A percentile compares a stretch with the other conserved stretches of the same genome.
phyloP scores from a whole-genome alignment of 1,284 basidiomycete species.

The Crucibulum cyathiforme region DNA sequence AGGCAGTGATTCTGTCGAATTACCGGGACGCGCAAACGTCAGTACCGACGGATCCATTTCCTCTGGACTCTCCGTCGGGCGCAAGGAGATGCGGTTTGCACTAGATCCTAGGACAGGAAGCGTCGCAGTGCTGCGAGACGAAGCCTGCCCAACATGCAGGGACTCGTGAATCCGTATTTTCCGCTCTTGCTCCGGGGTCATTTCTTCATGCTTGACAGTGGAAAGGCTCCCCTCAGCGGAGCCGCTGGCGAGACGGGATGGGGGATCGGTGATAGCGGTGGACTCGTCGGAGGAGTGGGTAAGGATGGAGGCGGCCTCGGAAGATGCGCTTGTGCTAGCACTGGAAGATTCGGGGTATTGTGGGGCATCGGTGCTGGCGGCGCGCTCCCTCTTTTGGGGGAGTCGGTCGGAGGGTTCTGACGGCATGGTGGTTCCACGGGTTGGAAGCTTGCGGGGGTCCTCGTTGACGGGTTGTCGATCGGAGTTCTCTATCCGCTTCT shows the following conservation, averaged over 20 bases:
- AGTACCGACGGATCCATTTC: conserved; percentile 72
- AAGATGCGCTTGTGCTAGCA: conserved; percentile 39
- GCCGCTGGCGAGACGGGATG: conserved; percentile 45
- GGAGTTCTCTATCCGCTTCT: background rate
- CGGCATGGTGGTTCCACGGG: conserved; percentile 40
- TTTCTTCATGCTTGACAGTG: conserved; percentile 15
- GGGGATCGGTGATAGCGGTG: conserved; percentile 53
- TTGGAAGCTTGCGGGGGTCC: conserved; percentile 27
- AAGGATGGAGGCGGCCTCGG: conserved; percentile 49
- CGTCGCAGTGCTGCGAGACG: conserved; percentile 40
- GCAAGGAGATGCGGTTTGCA: conserved; percentile 9
- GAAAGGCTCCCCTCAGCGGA: conserved; percentile 17
- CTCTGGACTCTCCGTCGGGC: conserved; percentile 38
- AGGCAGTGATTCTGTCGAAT: conserved; percentile 72
- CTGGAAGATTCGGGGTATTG: conserved; percentile 34
- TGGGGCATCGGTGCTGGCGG: conserved; percentile 32
- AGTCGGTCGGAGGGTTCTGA: conserved; percentile 12
- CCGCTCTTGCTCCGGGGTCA: conserved; percentile 16
- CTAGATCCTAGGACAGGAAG: conserved; percentile 37
- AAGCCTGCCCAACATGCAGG: conserved; percentile 12
- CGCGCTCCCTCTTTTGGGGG: conserved; percentile 32
- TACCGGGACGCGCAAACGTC: conserved; percentile 71
- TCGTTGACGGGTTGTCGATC: conserved; percentile 3
- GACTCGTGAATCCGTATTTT: conserved; percentile 10
- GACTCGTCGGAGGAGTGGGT: conserved; percentile 46